Evolutionary conservation across 163 green algal genomes (phyloP), one percentile per base, ranked within the genome.

Genomic region (Scenedesmus sp.): DNA sequence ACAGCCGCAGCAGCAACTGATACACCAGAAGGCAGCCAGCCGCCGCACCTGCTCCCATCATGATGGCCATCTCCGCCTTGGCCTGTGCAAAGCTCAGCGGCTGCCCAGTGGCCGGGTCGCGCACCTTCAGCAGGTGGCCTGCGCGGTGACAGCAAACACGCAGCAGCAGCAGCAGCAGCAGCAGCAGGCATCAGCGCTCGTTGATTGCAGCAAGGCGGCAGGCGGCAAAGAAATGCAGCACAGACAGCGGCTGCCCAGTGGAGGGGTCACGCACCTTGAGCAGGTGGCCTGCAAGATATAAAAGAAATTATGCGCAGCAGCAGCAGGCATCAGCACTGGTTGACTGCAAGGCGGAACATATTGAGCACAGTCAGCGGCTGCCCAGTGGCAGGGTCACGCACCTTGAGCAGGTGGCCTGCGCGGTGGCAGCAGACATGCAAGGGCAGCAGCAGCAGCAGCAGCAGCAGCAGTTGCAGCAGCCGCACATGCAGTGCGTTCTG

Each of bases 51-150:
- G 90, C 90, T 66, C 26, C 82, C 18, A 93, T 77, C 20, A 93
- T 86, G 4, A 93, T 77, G 1, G 82, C 74, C 26, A 93, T 66
- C 23, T 93, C 87, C n/a, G 90, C 87, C 34, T 89, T 93, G 56
- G 88, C 59, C 23, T 86, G 82, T 46, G 18, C 67, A 55, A 26
- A 23, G 16, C 16, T 23, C n/a, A 93, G 82, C n/a, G 66, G 83
- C 84, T 91, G 74, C n/a, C 82, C 67, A 15, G 82, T 90, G 70
- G 26, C 86, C 2, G 86, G 86, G 55, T 84, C 86, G 3, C 13
- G 10, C 1, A 84, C 86, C 4, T 84, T 84, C 3, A 84, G 55
- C 54, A 90, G 66, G 73, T 90, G 86, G 10, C 18, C 85, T 89
- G 85, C n/a, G 13, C 6, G 77, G 13, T 5, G 26, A 3, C 3